Evolutionary conservation across 2,329 filamentous ascomycete genomes (phyloP).

Genomic region (Fusarium illudens): DNA sequence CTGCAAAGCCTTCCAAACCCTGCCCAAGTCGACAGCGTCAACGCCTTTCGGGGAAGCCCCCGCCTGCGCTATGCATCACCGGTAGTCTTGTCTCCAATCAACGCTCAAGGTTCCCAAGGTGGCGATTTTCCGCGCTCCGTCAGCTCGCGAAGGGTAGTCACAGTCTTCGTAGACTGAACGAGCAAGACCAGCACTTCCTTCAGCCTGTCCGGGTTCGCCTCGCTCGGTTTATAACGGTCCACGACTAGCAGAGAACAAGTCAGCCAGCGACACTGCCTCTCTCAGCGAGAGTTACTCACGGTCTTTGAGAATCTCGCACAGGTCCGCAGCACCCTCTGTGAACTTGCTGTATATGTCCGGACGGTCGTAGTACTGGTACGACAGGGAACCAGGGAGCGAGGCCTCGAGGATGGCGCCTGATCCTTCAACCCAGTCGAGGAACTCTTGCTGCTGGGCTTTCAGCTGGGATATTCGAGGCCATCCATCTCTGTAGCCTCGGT

Average conservation of each 20-base stretch:
- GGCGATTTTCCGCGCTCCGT: background rate
- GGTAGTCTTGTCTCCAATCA: background rate
- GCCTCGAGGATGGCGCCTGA: background rate
- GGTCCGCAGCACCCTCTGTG: background rate
- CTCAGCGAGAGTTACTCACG: background rate
- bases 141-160: background rate
- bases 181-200: background rate
- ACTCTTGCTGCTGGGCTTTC: background rate
- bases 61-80: rapidly evolving
- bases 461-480: background rate
- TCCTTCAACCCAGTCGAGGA: background rate
- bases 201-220: background rate
- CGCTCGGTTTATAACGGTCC: background rate
- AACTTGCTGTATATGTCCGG: background rate
- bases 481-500: background rate
- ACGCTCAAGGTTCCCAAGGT: background rate
- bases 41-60: background rate
- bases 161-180: background rate
- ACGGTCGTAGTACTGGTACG: background rate
- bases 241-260: background rate
- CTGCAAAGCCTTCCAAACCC: background rate
- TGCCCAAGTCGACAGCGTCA: background rate
- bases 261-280: background rate
- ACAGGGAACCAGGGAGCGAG: background rate
- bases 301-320: background rate